Base-by-base conservation (phyloP, 441 rosid species). In the Croton setiger region DNA sequence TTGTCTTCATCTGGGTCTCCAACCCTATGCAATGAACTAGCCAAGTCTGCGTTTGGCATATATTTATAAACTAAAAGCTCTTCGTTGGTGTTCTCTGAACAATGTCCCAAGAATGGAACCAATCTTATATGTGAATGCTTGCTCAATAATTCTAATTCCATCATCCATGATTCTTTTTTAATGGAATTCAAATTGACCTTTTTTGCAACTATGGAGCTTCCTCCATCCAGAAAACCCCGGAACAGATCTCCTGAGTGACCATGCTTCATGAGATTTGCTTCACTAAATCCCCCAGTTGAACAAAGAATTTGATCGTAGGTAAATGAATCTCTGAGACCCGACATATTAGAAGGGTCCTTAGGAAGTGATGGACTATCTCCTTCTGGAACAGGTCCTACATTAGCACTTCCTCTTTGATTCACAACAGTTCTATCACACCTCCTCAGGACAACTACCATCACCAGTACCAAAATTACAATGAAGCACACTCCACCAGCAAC, bases 241-340 rank as follows among this genome's bases (percentile, higher is more conserved):
- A 82, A 95, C 41, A 95, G 87, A 72, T 80, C 91, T 63, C 99
- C 99, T 0, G 99, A 91, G 71, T 88, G 99, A 51, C 98, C 99
- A 23, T 84, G 83, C 79, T 84, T 96, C 33, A 96, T 89, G 70
- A 96, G 82, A 79, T 86, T 91, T 11, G 78, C 79, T 53, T 84
- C 91, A 64, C 71, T 83, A 63, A 92, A 92, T 4, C 82, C 84
- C 55, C 82, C 76, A 9, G 96, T 88, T 20, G 87, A 84, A 37
- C 52, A 68, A 5, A 81, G 76, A 80, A 96, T 77, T 76, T 89
- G 93, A 20, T 85, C 84, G 48, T 82, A 87, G 2, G 91, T 69
- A 76, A 83, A 93, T 13, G 92, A 74, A 62, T 85, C 89, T 73
- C 93, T 97, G 43, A 81, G 66, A 66, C 74, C 80, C 1, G 90